Conservation (phyloP, 257 asterid species). For the Lantana camara region DNA sequence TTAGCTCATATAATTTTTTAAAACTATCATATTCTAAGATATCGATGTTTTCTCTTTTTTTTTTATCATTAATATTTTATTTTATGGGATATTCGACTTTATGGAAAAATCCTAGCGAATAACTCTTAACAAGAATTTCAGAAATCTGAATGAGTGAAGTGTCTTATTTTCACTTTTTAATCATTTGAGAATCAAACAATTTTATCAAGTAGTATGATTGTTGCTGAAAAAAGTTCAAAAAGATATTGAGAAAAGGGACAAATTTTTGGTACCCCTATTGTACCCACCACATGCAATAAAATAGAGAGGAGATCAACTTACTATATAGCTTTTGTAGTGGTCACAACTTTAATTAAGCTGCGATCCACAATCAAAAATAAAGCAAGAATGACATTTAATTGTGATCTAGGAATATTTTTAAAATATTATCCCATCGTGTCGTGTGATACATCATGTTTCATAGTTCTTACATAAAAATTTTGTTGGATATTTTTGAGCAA, state of each 20-base stretch:
- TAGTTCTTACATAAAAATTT: too few species aligned
- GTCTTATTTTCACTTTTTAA: neutral
- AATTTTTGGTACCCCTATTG: constrained; percentile 15
- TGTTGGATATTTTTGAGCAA: too few species aligned
- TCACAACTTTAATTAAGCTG: constrained; percentile 22
- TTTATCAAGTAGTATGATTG: neutral
- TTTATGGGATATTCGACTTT: neutral
- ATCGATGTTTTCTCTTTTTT: too few species aligned
- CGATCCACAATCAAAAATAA: constrained; percentile 3
- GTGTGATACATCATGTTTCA: too few species aligned
- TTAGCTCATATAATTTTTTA: too few species aligned
- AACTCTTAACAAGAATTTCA: neutral
- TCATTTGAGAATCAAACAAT: constrained; percentile 3
- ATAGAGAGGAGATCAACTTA: constrained; percentile 2
- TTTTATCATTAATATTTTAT: too few species aligned
- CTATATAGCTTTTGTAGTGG: constrained; percentile 19
- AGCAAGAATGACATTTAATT: neutral
- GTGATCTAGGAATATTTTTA: too few species aligned
- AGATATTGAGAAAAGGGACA: constrained; percentile 15
- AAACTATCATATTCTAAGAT: too few species aligned
- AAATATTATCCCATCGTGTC: too few species aligned
- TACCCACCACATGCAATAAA: constrained; percentile 11
- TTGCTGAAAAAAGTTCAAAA: constrained; percentile 2
- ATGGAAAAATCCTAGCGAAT: neutral
- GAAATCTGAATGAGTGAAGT: neutral